Percentiles rank a stretch among this genome's conserved stretches.
Evolutionary conservation across 208 protist species (phyloP).

Genomic region (Naegleria lovaniensis): DNA sequence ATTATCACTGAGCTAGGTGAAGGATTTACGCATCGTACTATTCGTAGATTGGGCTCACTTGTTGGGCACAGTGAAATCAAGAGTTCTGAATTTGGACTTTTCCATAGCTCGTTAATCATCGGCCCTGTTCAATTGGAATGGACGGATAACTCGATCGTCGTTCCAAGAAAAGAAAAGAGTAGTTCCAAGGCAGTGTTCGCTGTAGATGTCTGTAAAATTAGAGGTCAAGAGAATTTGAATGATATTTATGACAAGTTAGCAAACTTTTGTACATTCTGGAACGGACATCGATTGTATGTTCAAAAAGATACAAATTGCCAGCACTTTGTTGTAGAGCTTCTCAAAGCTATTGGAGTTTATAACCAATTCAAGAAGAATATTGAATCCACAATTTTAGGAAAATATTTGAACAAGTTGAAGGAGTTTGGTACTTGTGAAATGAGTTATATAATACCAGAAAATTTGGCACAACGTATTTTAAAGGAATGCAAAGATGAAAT

Average conservation of each 20-base stretch:
- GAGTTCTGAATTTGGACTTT: not conserved
- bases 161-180: not conserved
- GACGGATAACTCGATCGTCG: not conserved
- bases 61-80: not conserved
- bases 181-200: not conserved
- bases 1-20: not conserved
- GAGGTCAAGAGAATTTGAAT: not conserved
- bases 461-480: not conserved
- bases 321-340: not conserved
- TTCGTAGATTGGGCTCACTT: not conserved
- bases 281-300: not conserved
- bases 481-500: not conserved
- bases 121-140: not conserved
- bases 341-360: not conserved
- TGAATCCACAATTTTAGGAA: not conserved
- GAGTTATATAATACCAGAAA: not conserved
- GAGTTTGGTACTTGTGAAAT: not conserved
- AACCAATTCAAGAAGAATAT: not conserved
- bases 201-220: not conserved
- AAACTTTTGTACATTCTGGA: not conserved
- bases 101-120: not conserved
- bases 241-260: conserved; percentile 6
- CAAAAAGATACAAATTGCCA: not conserved
- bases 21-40: not conserved
- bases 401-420: not conserved